Conservation (phyloP, 345 rosid species). For the Odontarrhena argentea region DNA sequence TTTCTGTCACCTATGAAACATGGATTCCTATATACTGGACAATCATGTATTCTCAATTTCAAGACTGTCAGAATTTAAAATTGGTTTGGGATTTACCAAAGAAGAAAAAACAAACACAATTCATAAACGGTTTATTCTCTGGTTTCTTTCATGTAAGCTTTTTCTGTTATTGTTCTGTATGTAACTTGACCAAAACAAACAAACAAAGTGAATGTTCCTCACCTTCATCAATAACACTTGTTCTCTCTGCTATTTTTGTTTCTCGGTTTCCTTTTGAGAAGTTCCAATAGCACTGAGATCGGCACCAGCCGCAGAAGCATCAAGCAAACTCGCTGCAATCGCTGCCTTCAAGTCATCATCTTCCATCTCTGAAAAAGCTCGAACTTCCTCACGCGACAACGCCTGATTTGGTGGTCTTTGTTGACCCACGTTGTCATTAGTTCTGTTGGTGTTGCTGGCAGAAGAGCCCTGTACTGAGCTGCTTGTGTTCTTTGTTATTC, state of each 20-base stretch:
- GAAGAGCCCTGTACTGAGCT: slow-evolving; percentile 45
- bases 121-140: slow-evolving; percentile 19
- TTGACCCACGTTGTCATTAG: slow-evolving; percentile 32
- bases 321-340: slow-evolving; percentile 88
- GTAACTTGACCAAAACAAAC: slow-evolving; percentile 14
- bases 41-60: not conserved
- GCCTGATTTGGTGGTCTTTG: slow-evolving; percentile 45
- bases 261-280: slow-evolving; percentile 38
- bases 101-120: slow-evolving; percentile 5
- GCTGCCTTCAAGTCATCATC: slow-evolving; percentile 87
- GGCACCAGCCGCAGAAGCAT: slow-evolving; percentile 51
- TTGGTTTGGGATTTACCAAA: not conserved
- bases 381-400: slow-evolving; percentile 45
- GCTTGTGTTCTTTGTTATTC: slow-evolving; percentile 63
- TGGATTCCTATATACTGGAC: not conserved
- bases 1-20: too few species aligned
- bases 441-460: slow-evolving; percentile 33
- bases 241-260: slow-evolving; percentile 36
- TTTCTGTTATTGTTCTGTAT: slow-evolving; percentile 27
- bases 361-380: slow-evolving; percentile 57
- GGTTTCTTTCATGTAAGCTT: slow-evolving; percentile 19
- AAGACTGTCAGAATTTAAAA: slow-evolving; percentile 15
- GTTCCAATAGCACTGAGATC: slow-evolving; percentile 41
- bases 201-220: slow-evolving; percentile 27
- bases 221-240: slow-evolving; percentile 33